Evolutionary conservation across 2,329 filamentous ascomycete genomes (phyloP).

Genomic region (Myriosclerotinia duriaeana): DNA sequence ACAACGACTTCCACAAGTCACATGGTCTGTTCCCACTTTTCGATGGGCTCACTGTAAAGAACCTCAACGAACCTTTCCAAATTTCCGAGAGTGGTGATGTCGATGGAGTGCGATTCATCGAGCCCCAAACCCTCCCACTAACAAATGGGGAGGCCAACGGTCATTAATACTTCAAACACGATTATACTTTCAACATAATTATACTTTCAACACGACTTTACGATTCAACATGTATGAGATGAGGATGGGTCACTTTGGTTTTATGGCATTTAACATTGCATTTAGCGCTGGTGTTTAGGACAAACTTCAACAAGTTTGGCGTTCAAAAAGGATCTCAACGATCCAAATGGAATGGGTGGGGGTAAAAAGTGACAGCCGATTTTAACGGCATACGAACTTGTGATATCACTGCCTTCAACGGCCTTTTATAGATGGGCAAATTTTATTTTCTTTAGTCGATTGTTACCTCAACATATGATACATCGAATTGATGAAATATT

Average conservation of each 20-base stretch:
- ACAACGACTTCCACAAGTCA: conserved; percentile 93
- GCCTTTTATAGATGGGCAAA: conserved; percentile 23
- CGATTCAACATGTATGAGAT: conserved; percentile 39
- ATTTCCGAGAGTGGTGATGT: conserved; percentile 25
- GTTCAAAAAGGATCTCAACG: conserved; percentile 39
- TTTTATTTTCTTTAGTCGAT: neutral
- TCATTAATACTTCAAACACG: conserved; percentile 26
- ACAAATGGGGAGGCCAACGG: conserved; percentile 29
- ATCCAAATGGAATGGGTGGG: conserved; percentile 27
- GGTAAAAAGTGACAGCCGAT: conserved; percentile 16
- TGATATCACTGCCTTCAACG: conserved; percentile 25
- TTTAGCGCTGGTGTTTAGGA: conserved; percentile 40
- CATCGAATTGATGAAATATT: conserved; percentile 6
- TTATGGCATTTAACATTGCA: conserved; percentile 35
- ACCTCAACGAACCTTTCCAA: conserved; percentile 53
- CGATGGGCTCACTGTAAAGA: conserved; percentile 68
- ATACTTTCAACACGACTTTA: conserved; percentile 34
- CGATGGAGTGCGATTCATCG: conserved; percentile 27
- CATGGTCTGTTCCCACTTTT: conserved; percentile 84
- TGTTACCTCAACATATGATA: neutral
- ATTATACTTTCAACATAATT: conserved; percentile 33
- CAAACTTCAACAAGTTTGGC: conserved; percentile 42
- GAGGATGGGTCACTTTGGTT: conserved; percentile 24
- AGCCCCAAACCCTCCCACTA: conserved; percentile 28
- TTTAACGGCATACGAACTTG: conserved; percentile 20